A percentile compares a stretch with the other conserved stretches of the same genome.
phyloP scores from a whole-genome alignment of 2,329 filamentous ascomycete genomes.

The Fusarium luffae region DNA sequence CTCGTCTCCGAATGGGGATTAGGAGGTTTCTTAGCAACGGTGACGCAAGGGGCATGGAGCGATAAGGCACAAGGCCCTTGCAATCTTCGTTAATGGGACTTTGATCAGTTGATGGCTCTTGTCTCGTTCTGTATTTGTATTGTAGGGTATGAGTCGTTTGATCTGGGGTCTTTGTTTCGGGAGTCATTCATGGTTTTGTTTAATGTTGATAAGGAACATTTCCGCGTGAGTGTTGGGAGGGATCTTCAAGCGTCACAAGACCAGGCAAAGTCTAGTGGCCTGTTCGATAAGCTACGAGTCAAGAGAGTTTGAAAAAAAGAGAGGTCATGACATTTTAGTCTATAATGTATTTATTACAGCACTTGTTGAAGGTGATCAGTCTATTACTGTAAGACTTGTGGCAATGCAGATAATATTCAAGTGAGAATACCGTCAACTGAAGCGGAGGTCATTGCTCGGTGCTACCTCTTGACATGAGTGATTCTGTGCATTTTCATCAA shows the following conservation, averaged over 20 bases:
- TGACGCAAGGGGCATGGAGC: constrained; percentile 32
- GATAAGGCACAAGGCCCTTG: constrained; percentile 15
- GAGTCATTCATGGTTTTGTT: constrained; percentile 23
- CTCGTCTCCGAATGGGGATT: constrained; percentile 32
- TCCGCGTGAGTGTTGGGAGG: constrained; percentile 15
- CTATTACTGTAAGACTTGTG: background rate
- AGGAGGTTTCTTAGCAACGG: constrained; percentile 24
- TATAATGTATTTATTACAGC: background rate
- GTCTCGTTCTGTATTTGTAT: background rate
- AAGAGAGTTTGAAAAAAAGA: constrained; percentile 1
- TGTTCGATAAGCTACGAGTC: constrained; percentile 5
- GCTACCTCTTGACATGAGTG: background rate
- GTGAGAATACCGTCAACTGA: constrained; percentile 5
- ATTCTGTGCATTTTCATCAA: constrained; percentile 13
- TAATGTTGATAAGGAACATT: constrained; percentile 2
- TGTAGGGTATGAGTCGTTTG: constrained; percentile 21
- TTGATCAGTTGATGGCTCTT: constrained; percentile 31
- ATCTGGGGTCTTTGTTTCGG: constrained; percentile 13
- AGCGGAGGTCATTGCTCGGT: background rate
- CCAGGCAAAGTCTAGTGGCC: constrained; percentile 1
- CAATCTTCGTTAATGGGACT: constrained; percentile 1
- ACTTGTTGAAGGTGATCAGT: background rate
- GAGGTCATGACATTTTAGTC: background rate
- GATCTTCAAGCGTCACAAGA: constrained; percentile 33
- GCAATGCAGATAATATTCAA: background rate